phyloP scores from a whole-genome alignment of 371 early-diverging fungal species.

The Coemansia sp. region DNA sequence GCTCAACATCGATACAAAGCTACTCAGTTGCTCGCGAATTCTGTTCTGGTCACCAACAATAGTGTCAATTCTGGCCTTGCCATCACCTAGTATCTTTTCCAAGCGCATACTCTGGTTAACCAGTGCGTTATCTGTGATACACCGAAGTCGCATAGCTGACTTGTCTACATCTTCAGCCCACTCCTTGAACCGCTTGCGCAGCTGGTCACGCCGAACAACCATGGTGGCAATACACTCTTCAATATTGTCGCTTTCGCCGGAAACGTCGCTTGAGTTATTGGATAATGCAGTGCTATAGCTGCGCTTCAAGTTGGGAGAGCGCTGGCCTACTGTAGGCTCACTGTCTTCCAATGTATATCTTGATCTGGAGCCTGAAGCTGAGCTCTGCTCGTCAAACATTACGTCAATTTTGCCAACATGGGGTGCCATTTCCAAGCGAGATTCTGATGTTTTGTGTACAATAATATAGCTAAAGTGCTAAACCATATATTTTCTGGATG shows the following conservation, averaged over 20 bases:
- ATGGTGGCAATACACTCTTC: constrained; percentile 30
- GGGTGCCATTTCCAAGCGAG: not conserved
- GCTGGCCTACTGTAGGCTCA: not conserved
- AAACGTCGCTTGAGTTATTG: not conserved
- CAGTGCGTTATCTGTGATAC: constrained; percentile 42
- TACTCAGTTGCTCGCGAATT: constrained; percentile 34
- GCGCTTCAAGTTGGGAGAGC: constrained; percentile 7
- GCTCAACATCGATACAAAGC: constrained; percentile 41
- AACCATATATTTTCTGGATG: not conserved
- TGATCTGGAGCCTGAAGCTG: not conserved
- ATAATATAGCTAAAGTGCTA: not conserved
- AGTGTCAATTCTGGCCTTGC: constrained; percentile 28
- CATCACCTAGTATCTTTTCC: constrained; percentile 29
- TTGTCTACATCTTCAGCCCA: constrained; percentile 31
- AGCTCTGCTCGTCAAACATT: not conserved
- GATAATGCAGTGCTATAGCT: not conserved
- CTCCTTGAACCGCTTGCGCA: constrained; percentile 44
- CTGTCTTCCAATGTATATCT: not conserved
- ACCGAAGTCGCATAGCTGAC: constrained; percentile 22
- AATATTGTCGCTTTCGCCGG: not conserved
- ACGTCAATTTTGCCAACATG: not conserved
- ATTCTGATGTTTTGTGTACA: not conserved
- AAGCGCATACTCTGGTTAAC: constrained; percentile 42
- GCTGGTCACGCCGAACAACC: constrained; percentile 33
- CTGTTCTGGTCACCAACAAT: constrained; percentile 32